Percentiles rank a stretch among this genome's conserved stretches.
Conservation (phyloP, 78 protist species). For the Dictyostelium capitatum region DNA sequence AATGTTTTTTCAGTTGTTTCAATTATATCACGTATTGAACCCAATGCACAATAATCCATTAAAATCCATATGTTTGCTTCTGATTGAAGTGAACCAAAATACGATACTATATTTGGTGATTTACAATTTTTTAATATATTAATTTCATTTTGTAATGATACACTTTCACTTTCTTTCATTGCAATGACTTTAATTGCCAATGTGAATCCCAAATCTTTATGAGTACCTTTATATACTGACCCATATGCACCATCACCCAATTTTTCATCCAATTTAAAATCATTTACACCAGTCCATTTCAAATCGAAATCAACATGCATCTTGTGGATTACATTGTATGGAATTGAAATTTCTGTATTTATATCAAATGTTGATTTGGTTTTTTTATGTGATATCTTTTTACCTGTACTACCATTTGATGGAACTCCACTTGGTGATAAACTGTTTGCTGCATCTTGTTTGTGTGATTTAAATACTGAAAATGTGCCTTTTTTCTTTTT, state of each 20-base stretch:
- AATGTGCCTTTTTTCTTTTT: conserved; percentile 6
- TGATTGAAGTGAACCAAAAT: conserved; percentile 71
- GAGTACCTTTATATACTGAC: conserved; percentile 81
- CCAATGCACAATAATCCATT: conserved; percentile 91
- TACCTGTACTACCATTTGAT: background rate
- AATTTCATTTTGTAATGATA: conserved; percentile 79
- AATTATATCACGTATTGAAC: conserved; percentile 87
- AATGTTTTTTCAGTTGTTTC: conserved; percentile 46
- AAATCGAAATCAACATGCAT: conserved; percentile 85
- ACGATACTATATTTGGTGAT: conserved; percentile 70
- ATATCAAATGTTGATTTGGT: conserved; percentile 29
- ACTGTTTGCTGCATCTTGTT: background rate
- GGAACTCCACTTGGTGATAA: background rate
- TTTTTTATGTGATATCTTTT: conserved; percentile 36
- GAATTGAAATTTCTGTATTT: conserved; percentile 53
- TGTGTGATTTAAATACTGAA: conserved; percentile 12
- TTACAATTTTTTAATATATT: conserved; percentile 80
- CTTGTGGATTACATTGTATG: conserved; percentile 86
- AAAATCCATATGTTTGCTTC: conserved; percentile 83
- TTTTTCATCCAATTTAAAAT: conserved; percentile 75
- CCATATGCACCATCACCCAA: conserved; percentile 86
- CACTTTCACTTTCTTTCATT: conserved; percentile 57
- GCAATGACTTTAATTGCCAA: conserved; percentile 76
- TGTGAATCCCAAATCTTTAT: conserved; percentile 78
- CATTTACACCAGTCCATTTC: conserved; percentile 84